A percentile compares a stretch with the other conserved stretches of the same genome.
These are phyloP conservation scores for Stachybotrys chartarum DNA, from an alignment of 2,329 filamentous ascomycete species.

Conservation along the genomic window DNA sequence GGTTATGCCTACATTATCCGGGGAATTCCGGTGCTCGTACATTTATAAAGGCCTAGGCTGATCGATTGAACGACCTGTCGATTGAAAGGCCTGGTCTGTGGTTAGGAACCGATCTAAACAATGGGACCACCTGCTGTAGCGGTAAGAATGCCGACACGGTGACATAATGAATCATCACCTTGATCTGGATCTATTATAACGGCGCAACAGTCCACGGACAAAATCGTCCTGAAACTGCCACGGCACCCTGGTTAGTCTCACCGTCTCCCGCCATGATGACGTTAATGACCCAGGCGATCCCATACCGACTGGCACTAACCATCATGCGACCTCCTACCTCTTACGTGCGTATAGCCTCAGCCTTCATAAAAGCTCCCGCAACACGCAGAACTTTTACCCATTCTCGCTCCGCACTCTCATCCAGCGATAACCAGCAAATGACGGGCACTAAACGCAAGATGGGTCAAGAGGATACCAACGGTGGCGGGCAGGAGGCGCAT, in stretches of 20 bases:
- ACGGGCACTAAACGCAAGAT: not conserved
- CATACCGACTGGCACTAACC: not conserved
- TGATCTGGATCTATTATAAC: not conserved
- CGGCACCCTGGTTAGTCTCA: too few relatives aligned
- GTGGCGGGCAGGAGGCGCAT: not conserved
- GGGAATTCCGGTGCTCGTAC: too few relatives aligned
- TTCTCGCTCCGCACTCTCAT: not conserved
- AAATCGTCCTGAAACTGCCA: not conserved
- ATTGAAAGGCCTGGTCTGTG: too few relatives aligned
- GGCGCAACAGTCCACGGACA: not conserved
- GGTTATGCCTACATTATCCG: too few relatives aligned
- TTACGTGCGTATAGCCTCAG: not conserved
- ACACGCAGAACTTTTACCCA: not conserved
- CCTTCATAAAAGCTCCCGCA: not conserved
- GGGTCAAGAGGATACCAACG: not conserved
- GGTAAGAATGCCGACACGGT: not conserved
- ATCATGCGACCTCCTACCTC: not conserved
- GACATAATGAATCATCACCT: not conserved
- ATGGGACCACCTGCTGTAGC: not conserved
- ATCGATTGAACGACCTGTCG: too few relatives aligned
- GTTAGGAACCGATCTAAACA: not conserved
- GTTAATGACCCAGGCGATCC: not conserved
- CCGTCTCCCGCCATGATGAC: not conserved
- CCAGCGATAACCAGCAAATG: not conserved
- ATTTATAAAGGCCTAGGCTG: too few relatives aligned